Base-by-base conservation (phyloP, 208 protist genomes). In the Leishmania lainsoni region DNA sequence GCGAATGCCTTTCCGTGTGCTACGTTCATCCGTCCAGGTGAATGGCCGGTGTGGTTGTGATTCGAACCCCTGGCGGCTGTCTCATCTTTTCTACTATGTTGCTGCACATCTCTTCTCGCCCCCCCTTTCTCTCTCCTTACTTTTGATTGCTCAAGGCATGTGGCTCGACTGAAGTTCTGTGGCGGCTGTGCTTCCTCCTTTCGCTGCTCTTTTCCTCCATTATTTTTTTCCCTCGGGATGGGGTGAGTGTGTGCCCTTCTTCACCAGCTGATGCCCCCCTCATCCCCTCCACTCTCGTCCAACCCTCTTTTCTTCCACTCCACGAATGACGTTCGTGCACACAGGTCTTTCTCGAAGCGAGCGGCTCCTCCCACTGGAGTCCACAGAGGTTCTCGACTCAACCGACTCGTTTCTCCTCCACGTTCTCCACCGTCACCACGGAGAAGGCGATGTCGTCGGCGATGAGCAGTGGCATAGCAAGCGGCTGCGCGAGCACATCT, bases 281-380 rank as follows among this genome's bases (percentile, higher is more conserved):
- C 26, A 45, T 45, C 42, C 42, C 42, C 42, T 45, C 42, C 42
- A 45, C 42, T 45, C 42, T 45, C 42, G 42, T 49, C 68, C 2
- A 5, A 14, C 32, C 65, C 39, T 14, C 29, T 70, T 32, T 42
- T 35, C 35, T n/a, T 20, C 39, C 65, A 12, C 51, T 66, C 26
- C 42, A n/a, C 56, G 1, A 12, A 94, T 94, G 91, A 88, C 84
- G 56, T 84, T 80, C 71, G 81, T 84, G 52, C 89, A 85, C 51
- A 81, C 78, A 17, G 86, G 83, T 22, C 81, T 90, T 59, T 76
- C 83, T 6, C 91, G 91, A 45, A 87, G 86, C 51, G 86, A 91
- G 56, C 85, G 91, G 26, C 79, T 94, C 49, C 86, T 94, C 17
- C 91, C 91, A 22, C 82, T 94, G 22, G 87, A 91, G 58, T 86